A percentile compares a stretch with the other conserved stretches of the same genome.
phyloP scores from a whole-genome alignment of 495 filamentous ascomycete species.

The Talaromyces ruber region DNA sequence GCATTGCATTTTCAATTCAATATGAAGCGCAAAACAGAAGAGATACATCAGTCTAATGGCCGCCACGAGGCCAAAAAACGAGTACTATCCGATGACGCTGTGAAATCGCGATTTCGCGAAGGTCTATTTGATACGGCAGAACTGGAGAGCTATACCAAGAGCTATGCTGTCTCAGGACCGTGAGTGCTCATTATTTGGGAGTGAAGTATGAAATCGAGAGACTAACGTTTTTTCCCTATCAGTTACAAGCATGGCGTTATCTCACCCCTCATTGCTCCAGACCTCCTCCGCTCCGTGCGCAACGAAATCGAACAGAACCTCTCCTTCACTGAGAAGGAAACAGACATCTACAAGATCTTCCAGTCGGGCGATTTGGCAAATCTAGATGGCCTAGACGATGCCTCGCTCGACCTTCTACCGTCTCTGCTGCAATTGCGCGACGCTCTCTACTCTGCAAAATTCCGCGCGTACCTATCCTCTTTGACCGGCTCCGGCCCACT shows the following conservation, averaged over 20 bases:
- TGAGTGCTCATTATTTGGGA: slow-evolving; percentile 19
- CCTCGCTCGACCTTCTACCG: slow-evolving; percentile 72
- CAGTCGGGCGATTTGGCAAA: slow-evolving; percentile 97
- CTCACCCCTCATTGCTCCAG: slow-evolving; percentile 61
- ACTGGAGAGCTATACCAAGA: slow-evolving; percentile 55
- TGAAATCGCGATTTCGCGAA: slow-evolving; percentile 53
- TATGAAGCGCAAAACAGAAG: slow-evolving; percentile 51
- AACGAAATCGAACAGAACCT: slow-evolving; percentile 81
- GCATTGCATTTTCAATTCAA: neutral
- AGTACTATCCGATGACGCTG: slow-evolving; percentile 41
- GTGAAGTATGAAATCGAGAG: neutral
- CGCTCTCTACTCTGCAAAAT: slow-evolving; percentile 82
- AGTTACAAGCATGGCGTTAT: slow-evolving; percentile 90
- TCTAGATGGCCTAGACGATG: slow-evolving; percentile 82
- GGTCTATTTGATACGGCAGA: slow-evolving; percentile 65
- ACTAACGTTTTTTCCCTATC: neutral
- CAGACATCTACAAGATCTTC: slow-evolving; percentile 99
- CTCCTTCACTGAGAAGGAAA: slow-evolving; percentile 96
- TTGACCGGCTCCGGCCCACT: slow-evolving; percentile 79
- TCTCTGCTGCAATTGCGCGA: slow-evolving; percentile 81
- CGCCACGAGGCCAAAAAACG: slow-evolving; percentile 39
- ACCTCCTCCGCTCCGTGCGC: slow-evolving; percentile 78
- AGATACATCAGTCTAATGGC: slow-evolving; percentile 29
- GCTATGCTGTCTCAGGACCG: slow-evolving; percentile 67
- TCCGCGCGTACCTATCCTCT: slow-evolving; percentile 77